Evolutionary conservation across 495 filamentous ascomycete genomes (phyloP), one percentile per base, ranked within the genome.

Genomic region (Aspergillus bridgeri): DNA sequence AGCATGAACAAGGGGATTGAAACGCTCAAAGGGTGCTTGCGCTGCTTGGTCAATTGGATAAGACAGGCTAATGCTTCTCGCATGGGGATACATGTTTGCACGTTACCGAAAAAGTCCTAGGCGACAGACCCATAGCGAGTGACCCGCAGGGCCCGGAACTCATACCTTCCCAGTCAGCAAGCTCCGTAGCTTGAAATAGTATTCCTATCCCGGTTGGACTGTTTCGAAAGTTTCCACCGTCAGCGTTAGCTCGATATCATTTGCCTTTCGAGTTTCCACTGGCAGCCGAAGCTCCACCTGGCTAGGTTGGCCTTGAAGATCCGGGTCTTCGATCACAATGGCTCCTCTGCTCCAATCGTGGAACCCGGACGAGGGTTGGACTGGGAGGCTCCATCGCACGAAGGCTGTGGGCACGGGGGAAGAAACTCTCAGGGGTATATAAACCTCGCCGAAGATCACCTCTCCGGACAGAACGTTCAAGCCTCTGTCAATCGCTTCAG

Each of bases 391-490:
- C 54, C 58, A 62, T 65, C 60, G 56, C 49, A 46, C 46, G 50
- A 38, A 51, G 24, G 23, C 45, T 18, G 51, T 13, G 45, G 56
- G 38, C 48, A 59, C 42, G 23, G 45, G 27, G 25, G 56, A 38
- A 50, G 53, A 49, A 53, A 48, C 49, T 13, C 55, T 64, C 67
- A 74, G 74, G 72, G 74, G 68, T 77, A 73, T 77, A 77, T 77
- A 77, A 74, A 69, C 56, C 65, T 62, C 29, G 49, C 42, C 47
- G 62, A 65, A 61, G 62, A 64, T 72, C 71, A 54, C 67, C 59
- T 53, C 56, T 24, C 42, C 58, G 17, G 20, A 54, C 49, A 20
- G 5, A 60, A 52, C 57, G 44, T 58, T 56, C 63, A 64, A 64
- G 59, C 61, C 53, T 61, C 51, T 56, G 57, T 63, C 61, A 58